Evolutionary conservation across 23 red algal genomes (phyloP), one percentile per base, ranked within the genome.

Genomic region (Pyropia yezoensis): DNA sequence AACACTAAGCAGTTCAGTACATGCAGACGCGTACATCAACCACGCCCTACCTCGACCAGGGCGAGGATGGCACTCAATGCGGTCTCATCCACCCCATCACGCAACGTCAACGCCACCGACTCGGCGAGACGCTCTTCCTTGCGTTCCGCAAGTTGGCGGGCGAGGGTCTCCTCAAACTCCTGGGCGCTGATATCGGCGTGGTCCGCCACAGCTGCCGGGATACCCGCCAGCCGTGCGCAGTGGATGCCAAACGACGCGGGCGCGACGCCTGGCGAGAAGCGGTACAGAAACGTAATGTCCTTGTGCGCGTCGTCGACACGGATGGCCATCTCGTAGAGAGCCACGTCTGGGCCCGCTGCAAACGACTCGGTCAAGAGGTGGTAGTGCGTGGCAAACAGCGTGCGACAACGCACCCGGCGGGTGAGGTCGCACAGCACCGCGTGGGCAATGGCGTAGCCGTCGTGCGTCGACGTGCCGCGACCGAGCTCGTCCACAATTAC

Each of bases 331-430:
- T 87, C 73, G 50, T 66, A 81, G 5, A 86, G 57, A 16, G 28
- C 66, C 7, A 52, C 65, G 26, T 15, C 76, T 18, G 55, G 32
- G 0, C 29, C 14, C 16, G 69, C 49, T 1, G 58, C 66, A 50
- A 89, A 70, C 15, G 78, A 61, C 14, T 84, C 67, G 59, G 71
- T 73, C 34, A 91, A 78, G 27, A 83, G 73, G 33, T 79, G 88
- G 32, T 96, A 96, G 47, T 98, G 94, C 2, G 94, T 98, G 15
- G 79, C 77, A 65, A 98, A 98, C 18, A 98, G 75, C 24, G 82
- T 83, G 50, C 83, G 70, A 15, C 79, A 98, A 9, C 69, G 66
- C 32, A 83, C 75, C 8, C 78, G 57, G 50, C 51, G 60, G 14
- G 66, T 52, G 49, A 98, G 69, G 26, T 98, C 67, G 25, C 83